Evolutionary conservation across 1,139 yeast genomes (phyloP).

Genomic region (Yamadazyma sp.): DNA sequence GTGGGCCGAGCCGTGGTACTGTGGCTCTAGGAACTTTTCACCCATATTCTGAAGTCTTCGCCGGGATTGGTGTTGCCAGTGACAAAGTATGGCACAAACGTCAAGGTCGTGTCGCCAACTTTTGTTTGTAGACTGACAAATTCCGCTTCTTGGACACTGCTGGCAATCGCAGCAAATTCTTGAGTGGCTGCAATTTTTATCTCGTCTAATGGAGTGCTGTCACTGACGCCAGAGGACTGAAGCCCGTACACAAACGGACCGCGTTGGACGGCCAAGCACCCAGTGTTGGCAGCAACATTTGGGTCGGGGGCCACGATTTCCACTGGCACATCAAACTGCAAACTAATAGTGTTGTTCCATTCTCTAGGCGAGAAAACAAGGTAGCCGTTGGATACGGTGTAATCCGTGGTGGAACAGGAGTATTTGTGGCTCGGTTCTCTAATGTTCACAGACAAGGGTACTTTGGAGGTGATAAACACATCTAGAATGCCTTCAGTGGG

Average conservation of each 20-base stretch:
- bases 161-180: constrained; percentile 5
- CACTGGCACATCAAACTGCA: constrained; percentile 15
- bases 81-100: constrained; percentile 19
- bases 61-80: constrained; percentile 20
- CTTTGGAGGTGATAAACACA: constrained; percentile 6
- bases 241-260: constrained; percentile 21
- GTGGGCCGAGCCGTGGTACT: not conserved
- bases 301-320: constrained; percentile 15
- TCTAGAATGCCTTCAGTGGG: constrained; percentile 13
- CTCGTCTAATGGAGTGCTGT: constrained; percentile 5
- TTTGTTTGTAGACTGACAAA: constrained; percentile 9
- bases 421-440: constrained; percentile 13
- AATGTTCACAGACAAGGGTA: constrained; percentile 12
- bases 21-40: constrained; percentile 5
- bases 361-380: constrained; percentile 9
- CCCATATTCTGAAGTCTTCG: constrained; percentile 20
- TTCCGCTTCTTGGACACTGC: constrained; percentile 6
- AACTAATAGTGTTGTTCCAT: constrained; percentile 10
- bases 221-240: constrained; percentile 15
- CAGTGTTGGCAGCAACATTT: constrained; percentile 17
- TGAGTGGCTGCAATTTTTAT: constrained; percentile 8
- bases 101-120: constrained; percentile 7
- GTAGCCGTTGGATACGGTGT: constrained; percentile 10
- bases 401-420: constrained; percentile 3
- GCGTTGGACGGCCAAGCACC: constrained; percentile 17